A percentile compares a stretch with the other conserved stretches of the same genome.
Evolutionary conservation across 345 rosid species (phyloP).

Genomic region (Jatropha curcas): DNA sequence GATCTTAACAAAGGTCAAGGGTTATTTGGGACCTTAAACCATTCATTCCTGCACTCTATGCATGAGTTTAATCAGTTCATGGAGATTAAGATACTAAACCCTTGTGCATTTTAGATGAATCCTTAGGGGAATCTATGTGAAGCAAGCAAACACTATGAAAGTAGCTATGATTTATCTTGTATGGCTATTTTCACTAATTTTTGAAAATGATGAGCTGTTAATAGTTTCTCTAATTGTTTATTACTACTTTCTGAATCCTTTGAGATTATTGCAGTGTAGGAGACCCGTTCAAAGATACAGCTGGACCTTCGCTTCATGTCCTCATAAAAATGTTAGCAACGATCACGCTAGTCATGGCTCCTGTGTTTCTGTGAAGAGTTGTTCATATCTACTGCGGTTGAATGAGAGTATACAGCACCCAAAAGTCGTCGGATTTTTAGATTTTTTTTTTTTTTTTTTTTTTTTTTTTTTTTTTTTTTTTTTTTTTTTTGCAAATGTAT

Average conservation of each 20-base stretch:
- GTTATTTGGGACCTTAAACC: neutral
- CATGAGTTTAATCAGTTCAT: neutral
- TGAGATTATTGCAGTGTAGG: constrained; percentile 69
- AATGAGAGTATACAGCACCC: constrained; percentile 21
- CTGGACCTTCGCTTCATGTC: constrained; percentile 93
- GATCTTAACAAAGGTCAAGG: neutral
- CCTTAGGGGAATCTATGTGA: neutral
- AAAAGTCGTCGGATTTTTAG: neutral
- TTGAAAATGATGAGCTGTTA: neutral
- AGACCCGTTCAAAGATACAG: constrained; percentile 97
- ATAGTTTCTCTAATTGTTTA: neutral
- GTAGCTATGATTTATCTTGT: too few species aligned
- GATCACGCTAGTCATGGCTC: constrained; percentile 97
- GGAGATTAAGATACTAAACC: neutral
- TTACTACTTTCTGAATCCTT: neutral
- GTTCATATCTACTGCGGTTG: constrained; percentile 21
- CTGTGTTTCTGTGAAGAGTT: constrained; percentile 62
- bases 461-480: constrained; percentile 12
- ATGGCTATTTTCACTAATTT: neutral
- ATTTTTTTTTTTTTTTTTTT: constrained; percentile 4
- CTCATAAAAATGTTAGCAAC: constrained; percentile 90
- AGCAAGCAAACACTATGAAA: too few species aligned
- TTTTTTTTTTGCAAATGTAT: too few species aligned
- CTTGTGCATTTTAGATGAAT: neutral
- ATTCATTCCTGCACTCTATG: neutral